Conservation (phyloP, 371 early-diverging fungal species). For the Mortierella polycephala region DNA sequence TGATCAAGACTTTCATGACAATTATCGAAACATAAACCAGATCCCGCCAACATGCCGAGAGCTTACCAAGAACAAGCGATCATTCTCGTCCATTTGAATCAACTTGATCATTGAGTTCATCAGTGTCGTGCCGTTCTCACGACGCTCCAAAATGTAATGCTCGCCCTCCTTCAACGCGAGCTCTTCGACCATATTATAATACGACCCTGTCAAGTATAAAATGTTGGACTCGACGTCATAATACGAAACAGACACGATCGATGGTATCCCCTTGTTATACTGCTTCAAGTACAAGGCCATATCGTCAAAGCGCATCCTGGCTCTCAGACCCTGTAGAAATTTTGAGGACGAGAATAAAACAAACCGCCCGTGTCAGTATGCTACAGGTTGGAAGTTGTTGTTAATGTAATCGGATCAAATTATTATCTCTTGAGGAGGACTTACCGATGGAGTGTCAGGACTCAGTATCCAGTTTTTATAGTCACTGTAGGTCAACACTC, state of each 20-base stretch:
- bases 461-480: constrained; percentile 35
- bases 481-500: constrained; percentile 3
- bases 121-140: constrained; percentile 29
- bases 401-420: background rate
- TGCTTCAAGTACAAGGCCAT: constrained; percentile 13
- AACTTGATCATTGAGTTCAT: constrained; percentile 25
- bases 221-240: constrained; percentile 26
- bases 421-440: background rate
- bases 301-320: constrained; percentile 38
- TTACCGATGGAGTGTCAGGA: constrained; percentile 21
- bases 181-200: constrained; percentile 19
- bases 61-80: constrained; percentile 38
- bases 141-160: constrained; percentile 36
- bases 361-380: too few species aligned
- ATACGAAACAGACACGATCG: constrained; percentile 14
- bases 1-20: background rate
- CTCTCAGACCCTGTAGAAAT: constrained; percentile 15
- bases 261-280: constrained; percentile 27
- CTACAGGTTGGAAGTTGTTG: too few species aligned
- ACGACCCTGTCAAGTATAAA: constrained; percentile 30
- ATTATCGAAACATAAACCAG: background rate
- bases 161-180: constrained; percentile 14
- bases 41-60: background rate
- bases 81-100: constrained; percentile 16
- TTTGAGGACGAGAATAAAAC: background rate